These are phyloP conservation scores for Bipolaris zeicola DNA, from an alignment of 2,329 filamentous ascomycete genomes.

Conservation along the genomic window DNA sequence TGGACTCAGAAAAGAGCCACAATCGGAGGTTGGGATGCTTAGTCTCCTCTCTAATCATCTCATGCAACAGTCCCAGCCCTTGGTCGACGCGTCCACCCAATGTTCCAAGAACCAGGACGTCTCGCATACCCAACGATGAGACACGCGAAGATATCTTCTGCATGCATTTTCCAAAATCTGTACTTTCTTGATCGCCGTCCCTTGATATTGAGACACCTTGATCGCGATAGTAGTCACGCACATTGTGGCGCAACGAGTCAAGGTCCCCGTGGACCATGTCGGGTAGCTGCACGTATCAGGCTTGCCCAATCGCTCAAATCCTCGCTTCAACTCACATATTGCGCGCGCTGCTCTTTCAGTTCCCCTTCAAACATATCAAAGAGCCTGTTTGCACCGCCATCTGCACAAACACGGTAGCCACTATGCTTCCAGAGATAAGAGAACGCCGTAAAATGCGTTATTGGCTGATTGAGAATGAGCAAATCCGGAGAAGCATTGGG, in stretches of 20 bases:
- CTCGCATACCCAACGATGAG: conserved; percentile 38
- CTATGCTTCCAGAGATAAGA: conserved; percentile 59
- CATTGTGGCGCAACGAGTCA: conserved; percentile 73
- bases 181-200: conserved; percentile 82
- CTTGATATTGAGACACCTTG: conserved; percentile 67
- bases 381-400: conserved; percentile 87
- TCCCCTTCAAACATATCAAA: conserved; percentile 54
- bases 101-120: conserved; percentile 83
- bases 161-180: conserved; percentile 87
- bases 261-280: conserved; percentile 85
- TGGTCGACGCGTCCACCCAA: conserved; percentile 92
- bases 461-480: conserved; percentile 54
- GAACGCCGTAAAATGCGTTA: conserved; percentile 57
- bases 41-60: conserved; percentile 66
- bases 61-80: conserved; percentile 84
- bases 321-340: conserved; percentile 38
- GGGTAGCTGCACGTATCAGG: conserved; percentile 41
- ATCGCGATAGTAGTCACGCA: conserved; percentile 69
- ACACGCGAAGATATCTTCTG: conserved; percentile 60
- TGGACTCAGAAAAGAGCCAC: conserved; percentile 81
- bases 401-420: conserved; percentile 75
- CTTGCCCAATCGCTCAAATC: background rate
- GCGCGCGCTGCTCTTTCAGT: conserved; percentile 24
- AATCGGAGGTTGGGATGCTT: conserved; percentile 57
- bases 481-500: conserved; percentile 42